Evolutionary conservation across 2,329 filamentous ascomycete species (phyloP), one percentile per base, ranked within the genome.

Genomic region (Tolypocladium cylindrosporum): DNA sequence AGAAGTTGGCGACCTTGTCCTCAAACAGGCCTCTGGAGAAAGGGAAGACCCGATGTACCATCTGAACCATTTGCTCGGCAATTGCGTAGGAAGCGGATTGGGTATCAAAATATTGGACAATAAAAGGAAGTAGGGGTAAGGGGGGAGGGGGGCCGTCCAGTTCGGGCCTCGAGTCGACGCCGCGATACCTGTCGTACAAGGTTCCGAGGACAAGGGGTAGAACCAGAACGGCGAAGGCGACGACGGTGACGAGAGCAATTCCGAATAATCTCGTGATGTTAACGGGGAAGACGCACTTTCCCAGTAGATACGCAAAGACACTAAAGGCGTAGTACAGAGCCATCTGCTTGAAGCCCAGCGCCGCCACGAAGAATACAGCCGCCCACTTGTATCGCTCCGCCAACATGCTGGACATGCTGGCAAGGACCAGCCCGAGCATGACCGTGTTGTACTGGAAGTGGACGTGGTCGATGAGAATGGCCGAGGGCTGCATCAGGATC

Each of bases 311-410:
- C 39, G 91, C 88, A 71, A 97, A 97, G 58, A 97, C 87, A 24
- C 88, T 87, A 16, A 95, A 92, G 3, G 95, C 91, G 72, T 97
- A 99, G 76, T 97, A 99, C 19, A 99, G 80, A 1, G 93, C 93
- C 95, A 99, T 99, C 73, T 99, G 94, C 78, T 99, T 99, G 79
- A 97, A 99, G 7, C 91, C 91, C n/a, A 99, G 78, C 3, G 93
- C 90, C 19, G 84, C 85, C 8, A 99, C 94, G 66, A 99, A 99
- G 76, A 96, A 96, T 59, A 96, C 83, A 61, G 90, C 91, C 34
- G 90, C 85, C 91, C 93, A 97, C 61, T 95, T 82, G 66, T 87
- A 87, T 54, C 91, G 84, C 4, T 90, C 90, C 3, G 91, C 91
- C 55, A 96, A 73, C 75, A 97, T 88, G 71, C 89, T 94, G 48